Conservation (phyloP, 208 protist species). For the Porcisia hertigi region DNA sequence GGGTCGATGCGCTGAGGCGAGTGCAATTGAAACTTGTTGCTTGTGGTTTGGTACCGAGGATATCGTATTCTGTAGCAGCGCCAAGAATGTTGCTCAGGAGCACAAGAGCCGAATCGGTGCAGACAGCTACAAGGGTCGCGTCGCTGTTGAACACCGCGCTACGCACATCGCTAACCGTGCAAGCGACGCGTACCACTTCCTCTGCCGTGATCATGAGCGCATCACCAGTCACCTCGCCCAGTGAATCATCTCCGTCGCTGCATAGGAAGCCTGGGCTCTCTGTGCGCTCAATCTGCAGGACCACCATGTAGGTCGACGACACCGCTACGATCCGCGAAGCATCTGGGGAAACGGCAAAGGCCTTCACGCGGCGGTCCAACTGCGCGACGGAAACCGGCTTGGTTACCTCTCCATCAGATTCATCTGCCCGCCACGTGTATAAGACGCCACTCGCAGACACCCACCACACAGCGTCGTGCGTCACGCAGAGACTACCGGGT, state of each 20-base stretch:
- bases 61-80: background rate
- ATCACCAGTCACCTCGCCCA: background rate
- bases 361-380: constrained; percentile 16
- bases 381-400: constrained; percentile 18
- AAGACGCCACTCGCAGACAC: constrained; percentile 16
- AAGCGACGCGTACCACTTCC: constrained; percentile 11
- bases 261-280: constrained; percentile 13
- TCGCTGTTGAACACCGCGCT: constrained; percentile 15
- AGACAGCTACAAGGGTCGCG: constrained; percentile 6
- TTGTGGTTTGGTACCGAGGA: background rate
- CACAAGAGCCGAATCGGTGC: constrained; percentile 8
- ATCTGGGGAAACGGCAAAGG: constrained; percentile 11
- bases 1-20: constrained; percentile 18
- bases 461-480: constrained; percentile 30
- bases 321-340: constrained; percentile 2
- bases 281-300: background rate
- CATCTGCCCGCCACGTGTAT: constrained; percentile 20
- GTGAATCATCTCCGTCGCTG: background rate
- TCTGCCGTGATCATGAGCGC: constrained; percentile 7
- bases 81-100: constrained; percentile 2
- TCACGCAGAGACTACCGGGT: constrained; percentile 21
- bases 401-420: constrained; percentile 2
- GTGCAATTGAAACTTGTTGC: constrained; percentile 7
- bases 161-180: constrained; percentile 6
- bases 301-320: constrained; percentile 1